Percentiles rank a stretch among this genome's conserved stretches.
Conservation (phyloP, 2,329 filamentous ascomycete genomes). For the Macrophomina pseudophaseolina region DNA sequence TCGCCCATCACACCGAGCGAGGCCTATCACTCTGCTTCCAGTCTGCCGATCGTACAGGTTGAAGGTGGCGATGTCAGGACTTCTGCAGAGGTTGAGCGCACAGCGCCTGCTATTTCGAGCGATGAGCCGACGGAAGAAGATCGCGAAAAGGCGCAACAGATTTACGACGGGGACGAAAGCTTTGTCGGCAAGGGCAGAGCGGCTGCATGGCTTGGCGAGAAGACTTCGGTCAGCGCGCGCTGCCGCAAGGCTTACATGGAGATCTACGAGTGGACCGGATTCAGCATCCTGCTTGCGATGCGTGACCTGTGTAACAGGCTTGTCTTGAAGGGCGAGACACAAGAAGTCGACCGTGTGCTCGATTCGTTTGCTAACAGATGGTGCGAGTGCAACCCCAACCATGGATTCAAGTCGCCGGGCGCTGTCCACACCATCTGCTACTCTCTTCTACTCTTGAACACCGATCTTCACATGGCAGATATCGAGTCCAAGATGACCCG, state of each 20-base stretch:
- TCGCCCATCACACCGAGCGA: slow-evolving; percentile 51
- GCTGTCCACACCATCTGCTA: slow-evolving; percentile 98
- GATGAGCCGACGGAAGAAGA: slow-evolving; percentile 68
- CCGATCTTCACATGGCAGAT: slow-evolving; percentile 91
- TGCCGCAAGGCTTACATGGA: slow-evolving; percentile 85
- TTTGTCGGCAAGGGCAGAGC: slow-evolving; percentile 80
- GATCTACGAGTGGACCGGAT: slow-evolving; percentile 81
- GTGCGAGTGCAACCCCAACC: slow-evolving; percentile 90
- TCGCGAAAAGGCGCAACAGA: slow-evolving; percentile 75
- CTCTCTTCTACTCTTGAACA: slow-evolving; percentile 92
- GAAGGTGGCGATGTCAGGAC: slow-evolving; percentile 51
- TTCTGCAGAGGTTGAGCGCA: slow-evolving; percentile 36
- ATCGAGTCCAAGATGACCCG: slow-evolving; percentile 97
- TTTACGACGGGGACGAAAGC: slow-evolving; percentile 84
- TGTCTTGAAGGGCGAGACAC: slow-evolving; percentile 86
- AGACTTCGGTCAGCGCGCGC: slow-evolving; percentile 57
- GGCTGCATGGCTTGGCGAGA: slow-evolving; percentile 85
- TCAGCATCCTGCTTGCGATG: slow-evolving; percentile 79
- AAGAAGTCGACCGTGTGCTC: slow-evolving; percentile 94
- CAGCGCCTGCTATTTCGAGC: slow-evolving; percentile 25
- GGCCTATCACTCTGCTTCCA: slow-evolving; percentile 54
- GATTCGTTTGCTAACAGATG: slow-evolving; percentile 87
- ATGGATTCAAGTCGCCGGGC: slow-evolving; percentile 91
- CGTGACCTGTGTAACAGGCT: slow-evolving; percentile 82
- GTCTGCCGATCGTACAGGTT: slow-evolving; percentile 57